Base-by-base conservation (phyloP, 805 yeast genomes). In the Debaryomyces tyrocola region DNA sequence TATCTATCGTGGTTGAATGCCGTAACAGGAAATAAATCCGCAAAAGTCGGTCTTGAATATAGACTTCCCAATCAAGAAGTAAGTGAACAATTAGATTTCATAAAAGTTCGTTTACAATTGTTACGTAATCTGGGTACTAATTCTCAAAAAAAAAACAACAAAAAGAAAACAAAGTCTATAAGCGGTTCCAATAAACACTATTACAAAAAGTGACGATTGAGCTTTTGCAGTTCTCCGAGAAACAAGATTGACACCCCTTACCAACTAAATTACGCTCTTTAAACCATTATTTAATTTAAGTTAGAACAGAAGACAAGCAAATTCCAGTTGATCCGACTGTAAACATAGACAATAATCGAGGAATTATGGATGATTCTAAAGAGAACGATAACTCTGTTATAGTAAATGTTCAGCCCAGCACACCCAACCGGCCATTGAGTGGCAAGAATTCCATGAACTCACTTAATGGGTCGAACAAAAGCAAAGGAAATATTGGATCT, bases 381-480 rank as follows among this genome's bases (percentile, higher is more conserved):
- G 51, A 48, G 43, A 48, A 48, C 44, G 51, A 41, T 27, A 18
- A 18, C 35, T 17, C 45, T 20, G 41, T 15, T 20, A 33, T 38
- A 37, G 34, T 37, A 17, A 33, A 44, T 33, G 43, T 42, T 37
- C 45, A 39, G 33, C 47, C 43, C 27, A 17, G 43, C 20, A 40
- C 42, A 18, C 45, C 40, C 27, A 40, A 33, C 34, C 46, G 20
- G 43, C 56, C 55, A 17, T 40, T 54, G 29, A 47, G 40, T 17
- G 41, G 54, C 5, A 45, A 52, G 38, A 43, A 45, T 18, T 54
- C 58, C 9, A 34, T 43, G 21, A 50, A 50, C 34, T 48, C 54
- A 39, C 29, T 54, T 15, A 54, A 49, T 37, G 33, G 41, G 21
- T 3, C 27, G 14, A 33, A 29, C 37, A 29, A 21, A 10, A 36